Base-by-base conservation (phyloP, 257 asterid genomes). In the Petunia axillaris region DNA sequence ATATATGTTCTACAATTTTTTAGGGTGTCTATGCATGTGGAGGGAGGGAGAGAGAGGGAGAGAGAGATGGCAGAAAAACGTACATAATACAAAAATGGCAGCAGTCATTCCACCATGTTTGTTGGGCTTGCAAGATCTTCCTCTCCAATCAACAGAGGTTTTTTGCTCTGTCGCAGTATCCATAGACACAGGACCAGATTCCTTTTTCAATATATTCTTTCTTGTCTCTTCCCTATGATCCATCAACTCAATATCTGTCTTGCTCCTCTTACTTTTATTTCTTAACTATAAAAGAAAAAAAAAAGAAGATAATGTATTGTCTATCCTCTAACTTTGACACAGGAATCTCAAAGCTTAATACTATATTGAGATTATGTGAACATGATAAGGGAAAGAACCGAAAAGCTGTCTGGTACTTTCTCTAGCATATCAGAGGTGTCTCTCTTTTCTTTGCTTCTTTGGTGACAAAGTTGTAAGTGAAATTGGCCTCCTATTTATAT, bases 61-160 rank as follows among this genome's bases (percentile, higher is more conserved):
- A 82, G 50, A 68, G 54, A 71, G 3, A 37, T 8, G 3, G 6
- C 7, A 4, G 16, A 58, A 36, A 14, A 15, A 40, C 75, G 5
- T 70, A 90, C 97, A 93, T 81, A 92, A 79, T 25, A 92, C 93
- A 79, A 92, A 91, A 78, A 87, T 60, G 63, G 96, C 97, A 76
- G 96, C 94, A 81, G 89, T 77, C 93, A 89, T 91, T 66, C 97
- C 96, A 71, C 97, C 96, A 87, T 91, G 97, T 36, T 86, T 88
- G 75, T 75, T 80, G 77, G 91, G 85, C 16, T 84, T 85, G 85
- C 89, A 89, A 83, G 93, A 84, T 78, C 89, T 90, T 66, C 94
- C 94, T 85, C 87, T 92, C 96, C 97, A 92, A 81, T 91, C 95
- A 80, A 89, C 89, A 40, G 81, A 71, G n/a, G n/a, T 44, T 63